These are phyloP conservation scores for Leccinum boreale DNA, from an alignment of 768 basidiomycete genomes.

Conservation along the genomic window DNA sequence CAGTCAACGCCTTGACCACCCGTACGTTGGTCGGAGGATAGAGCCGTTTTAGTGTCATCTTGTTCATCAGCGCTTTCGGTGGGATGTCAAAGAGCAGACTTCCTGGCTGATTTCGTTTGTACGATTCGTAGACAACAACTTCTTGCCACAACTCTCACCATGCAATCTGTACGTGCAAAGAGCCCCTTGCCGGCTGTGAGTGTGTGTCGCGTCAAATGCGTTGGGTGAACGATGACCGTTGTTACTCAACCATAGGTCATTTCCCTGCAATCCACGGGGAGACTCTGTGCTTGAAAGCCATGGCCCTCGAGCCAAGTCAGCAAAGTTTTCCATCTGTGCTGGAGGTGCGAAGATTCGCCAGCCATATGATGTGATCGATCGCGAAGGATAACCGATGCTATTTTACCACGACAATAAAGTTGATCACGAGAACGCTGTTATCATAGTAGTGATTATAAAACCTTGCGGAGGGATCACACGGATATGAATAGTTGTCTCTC, in stretches of 20 bases:
- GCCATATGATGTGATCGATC: slow-evolving; percentile 9
- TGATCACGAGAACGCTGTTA: neutral
- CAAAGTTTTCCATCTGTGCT: slow-evolving; percentile 43
- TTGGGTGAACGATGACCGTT: slow-evolving; percentile 1
- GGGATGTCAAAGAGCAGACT: slow-evolving; percentile 70
- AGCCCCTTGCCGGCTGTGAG: slow-evolving; percentile 66
- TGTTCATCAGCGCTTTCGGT: slow-evolving; percentile 66
- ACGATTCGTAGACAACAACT: neutral
- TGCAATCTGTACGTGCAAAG: slow-evolving; percentile 45
- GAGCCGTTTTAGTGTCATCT: slow-evolving; percentile 56
- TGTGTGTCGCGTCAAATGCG: slow-evolving; percentile 5
- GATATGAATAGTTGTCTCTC: neutral
- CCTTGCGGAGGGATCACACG: slow-evolving; percentile 5
- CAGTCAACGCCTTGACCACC: slow-evolving; percentile 40
- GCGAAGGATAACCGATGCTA: neutral
- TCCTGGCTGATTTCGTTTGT: slow-evolving; percentile 40
- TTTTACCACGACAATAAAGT: neutral
- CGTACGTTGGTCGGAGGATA: slow-evolving; percentile 45
- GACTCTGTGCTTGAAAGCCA: slow-evolving; percentile 42
- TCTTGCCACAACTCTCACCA: slow-evolving; percentile 33
- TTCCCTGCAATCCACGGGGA: slow-evolving; percentile 51
- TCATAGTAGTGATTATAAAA: neutral
- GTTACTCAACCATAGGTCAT: slow-evolving; percentile 46
- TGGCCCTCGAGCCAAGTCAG: slow-evolving; percentile 50
- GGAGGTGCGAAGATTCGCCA: slow-evolving; percentile 2